These are phyloP conservation scores for Ascoidea asiatica DNA, from an alignment of 805 yeast species.

Conservation along the genomic window DNA sequence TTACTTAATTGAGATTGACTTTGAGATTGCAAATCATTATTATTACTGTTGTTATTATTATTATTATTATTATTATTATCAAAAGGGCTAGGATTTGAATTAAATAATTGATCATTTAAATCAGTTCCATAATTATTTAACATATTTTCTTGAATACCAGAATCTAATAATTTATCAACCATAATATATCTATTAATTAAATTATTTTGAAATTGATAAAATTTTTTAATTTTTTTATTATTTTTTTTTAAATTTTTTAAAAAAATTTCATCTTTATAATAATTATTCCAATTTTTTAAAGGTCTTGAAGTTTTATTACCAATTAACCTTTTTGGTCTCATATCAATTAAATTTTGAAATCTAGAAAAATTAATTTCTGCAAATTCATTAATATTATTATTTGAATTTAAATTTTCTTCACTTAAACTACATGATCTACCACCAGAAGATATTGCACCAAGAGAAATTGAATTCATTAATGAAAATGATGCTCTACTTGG, in stretches of 20 bases:
- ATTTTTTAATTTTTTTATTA: conserved; percentile 21
- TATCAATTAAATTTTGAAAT: neutral
- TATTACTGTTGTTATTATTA: neutral
- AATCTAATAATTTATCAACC: conserved; percentile 54
- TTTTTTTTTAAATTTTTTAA: conserved; percentile 15
- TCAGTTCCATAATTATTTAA: conserved; percentile 43
- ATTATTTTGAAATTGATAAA: conserved; percentile 46
- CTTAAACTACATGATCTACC: too few species aligned
- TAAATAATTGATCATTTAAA: conserved; percentile 4
- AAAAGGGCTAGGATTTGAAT: conserved; percentile 10
- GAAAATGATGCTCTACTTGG: too few species aligned
- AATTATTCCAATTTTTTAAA: neutral
- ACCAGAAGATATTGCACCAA: neutral
- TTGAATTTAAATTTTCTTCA: neutral
- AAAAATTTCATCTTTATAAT: neutral
- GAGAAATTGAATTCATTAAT: too few species aligned
- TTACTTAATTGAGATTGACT: conserved; percentile 1
- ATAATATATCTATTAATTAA: conserved; percentile 41
- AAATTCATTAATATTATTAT: neutral
- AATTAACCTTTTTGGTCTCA: neutral
- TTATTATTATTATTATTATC: conserved; percentile 11
- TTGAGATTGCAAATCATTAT: neutral
- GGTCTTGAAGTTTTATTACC: neutral
- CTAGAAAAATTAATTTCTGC: neutral
- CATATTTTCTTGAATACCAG: conserved; percentile 57